Base-by-base conservation (phyloP, 495 filamentous ascomycete species). In the Penicillium angulare region DNA sequence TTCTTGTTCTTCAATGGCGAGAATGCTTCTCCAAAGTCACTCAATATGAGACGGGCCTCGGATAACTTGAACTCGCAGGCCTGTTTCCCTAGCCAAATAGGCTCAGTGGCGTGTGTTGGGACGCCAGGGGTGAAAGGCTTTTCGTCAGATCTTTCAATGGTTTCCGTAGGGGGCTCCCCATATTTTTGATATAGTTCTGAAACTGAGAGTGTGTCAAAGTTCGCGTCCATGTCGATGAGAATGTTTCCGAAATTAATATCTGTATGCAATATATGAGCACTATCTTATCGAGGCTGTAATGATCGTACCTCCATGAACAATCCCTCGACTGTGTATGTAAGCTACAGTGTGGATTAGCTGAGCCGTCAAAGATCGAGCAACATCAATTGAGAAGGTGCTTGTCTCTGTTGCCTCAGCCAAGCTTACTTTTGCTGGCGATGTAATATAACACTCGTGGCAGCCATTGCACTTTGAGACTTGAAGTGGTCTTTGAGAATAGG, bases 371-470 rank as follows among this genome's bases (percentile, higher is more conserved):
- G 61, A 61, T 17, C 46, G 58, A 29, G 58, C 61, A 13, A 61
- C 58, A 32, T 60, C 56, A 1, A 65, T 46, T 38, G 53, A 29
- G 17, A 56, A 60, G 22, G 64, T 46, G 3, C 60, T 47, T n/a
- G 41, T 50, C 24, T 52, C 55, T 13, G 51, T 53, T 18, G 64
- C 62, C 39, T 50, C 53, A 9, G 54, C 55, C 26, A 66, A 31
- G 3, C 66, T 63, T 45, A 54, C 52, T 38, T 15, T 50, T 40
- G 57, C 57, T 1, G 61, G 59, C 13, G 59, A 61, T 10, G 70
- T 73, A 7, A 72, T 71, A 12, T 74, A 48, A 43, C 75, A 77
- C 46, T 53, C 56, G 51, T 79, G 74, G 13, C 16, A 56, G 15
- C 75, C 75, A 61, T 78, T 77, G 67, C 65, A 7, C 74, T 68